Base-by-base conservation (phyloP, 2,329 filamentous ascomycete species). In the Pseudopyrenochaeta lycopersici region DNA sequence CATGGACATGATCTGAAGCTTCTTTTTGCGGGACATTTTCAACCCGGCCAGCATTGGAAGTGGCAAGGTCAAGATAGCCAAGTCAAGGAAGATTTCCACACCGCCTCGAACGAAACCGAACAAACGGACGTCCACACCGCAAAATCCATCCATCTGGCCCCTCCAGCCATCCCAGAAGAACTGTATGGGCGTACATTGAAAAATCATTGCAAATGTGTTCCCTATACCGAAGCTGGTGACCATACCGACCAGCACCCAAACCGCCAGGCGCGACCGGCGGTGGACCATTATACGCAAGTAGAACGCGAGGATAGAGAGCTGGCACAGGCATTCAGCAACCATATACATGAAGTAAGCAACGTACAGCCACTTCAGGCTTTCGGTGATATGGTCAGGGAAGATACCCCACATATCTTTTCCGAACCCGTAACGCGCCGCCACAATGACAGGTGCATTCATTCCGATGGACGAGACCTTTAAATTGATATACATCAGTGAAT, bases 101-200 rank as follows among this genome's bases (percentile, higher is more conserved):
- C 63, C 64, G 1, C 76, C 74, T 5, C 72, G 60, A 21, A 72
- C 56, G 63, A 76, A 78, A 10, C 71, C 72, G 39, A 77, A 76
- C 3, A 74, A 62, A 12, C 72, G 73, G 31, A 79, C 70, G 33
- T 78, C 64, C 20, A 77, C 71, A 55, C 72, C 74, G 40, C 62
- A 67, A 15, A 64, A 49, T n/a, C 69, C 75, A 14, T 63, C 20
- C 29, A 64, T 68, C 32, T 77, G 68, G 11, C 70, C 70, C 31
- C 68, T 70, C 77, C 77, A 80, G 17, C 71, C 74, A n/a, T 71
- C 62, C 77, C 77, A 79, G 33, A 76, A 76, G 15, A 70, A 75
- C 2, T 52, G 44, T 7, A 78, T 61, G 1, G 77, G 78, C 5
- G 52, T 57, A 50, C 76, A 79, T 36, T 78, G 74, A 41, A 70